Percentiles rank a stretch among this genome's conserved stretches.
These are phyloP conservation scores for Ascochyta pisi DNA, from an alignment of 2,329 filamentous ascomycete genomes.

Conservation along the genomic window DNA sequence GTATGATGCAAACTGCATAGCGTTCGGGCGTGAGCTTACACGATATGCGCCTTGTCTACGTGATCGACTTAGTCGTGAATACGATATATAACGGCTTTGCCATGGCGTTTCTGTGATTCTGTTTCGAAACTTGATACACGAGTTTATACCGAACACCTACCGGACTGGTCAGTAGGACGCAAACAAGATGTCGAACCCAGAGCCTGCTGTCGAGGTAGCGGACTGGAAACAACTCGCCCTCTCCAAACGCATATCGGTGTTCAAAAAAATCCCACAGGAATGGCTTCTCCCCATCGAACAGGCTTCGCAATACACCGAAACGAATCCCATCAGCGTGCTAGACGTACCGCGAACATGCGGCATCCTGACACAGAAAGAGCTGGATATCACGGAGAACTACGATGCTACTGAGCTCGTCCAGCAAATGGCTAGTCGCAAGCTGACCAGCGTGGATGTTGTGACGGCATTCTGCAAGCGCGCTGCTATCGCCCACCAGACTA, in stretches of 20 bases:
- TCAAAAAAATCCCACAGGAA: constrained; percentile 39
- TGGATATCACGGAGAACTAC: constrained; percentile 45
- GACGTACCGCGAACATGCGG: constrained; percentile 41
- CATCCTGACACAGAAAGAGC: constrained; percentile 40
- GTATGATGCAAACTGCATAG: background rate
- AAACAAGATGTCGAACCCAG: background rate
- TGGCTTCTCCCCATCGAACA: constrained; percentile 41
- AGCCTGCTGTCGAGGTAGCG: constrained; percentile 6
- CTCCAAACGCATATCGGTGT: constrained; percentile 37
- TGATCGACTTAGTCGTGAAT: background rate
- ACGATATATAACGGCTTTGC: background rate
- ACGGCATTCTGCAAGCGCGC: constrained; percentile 62
- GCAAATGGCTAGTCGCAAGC: constrained; percentile 30
- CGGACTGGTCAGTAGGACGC: too few relatives aligned
- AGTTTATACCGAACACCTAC: too few relatives aligned
- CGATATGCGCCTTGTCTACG: background rate
- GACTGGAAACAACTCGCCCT: constrained; percentile 42
- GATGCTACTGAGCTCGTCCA: constrained; percentile 43
- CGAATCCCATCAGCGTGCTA: constrained; percentile 35
- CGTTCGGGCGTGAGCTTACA: background rate
- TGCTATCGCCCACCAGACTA: constrained; percentile 65
- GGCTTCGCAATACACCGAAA: constrained; percentile 25
- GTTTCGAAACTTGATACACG: background rate
- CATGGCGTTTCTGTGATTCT: background rate
- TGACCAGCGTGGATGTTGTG: constrained; percentile 53